Base-by-base conservation (phyloP, 345 rosid species). In the Sapria himalayana region DNA sequence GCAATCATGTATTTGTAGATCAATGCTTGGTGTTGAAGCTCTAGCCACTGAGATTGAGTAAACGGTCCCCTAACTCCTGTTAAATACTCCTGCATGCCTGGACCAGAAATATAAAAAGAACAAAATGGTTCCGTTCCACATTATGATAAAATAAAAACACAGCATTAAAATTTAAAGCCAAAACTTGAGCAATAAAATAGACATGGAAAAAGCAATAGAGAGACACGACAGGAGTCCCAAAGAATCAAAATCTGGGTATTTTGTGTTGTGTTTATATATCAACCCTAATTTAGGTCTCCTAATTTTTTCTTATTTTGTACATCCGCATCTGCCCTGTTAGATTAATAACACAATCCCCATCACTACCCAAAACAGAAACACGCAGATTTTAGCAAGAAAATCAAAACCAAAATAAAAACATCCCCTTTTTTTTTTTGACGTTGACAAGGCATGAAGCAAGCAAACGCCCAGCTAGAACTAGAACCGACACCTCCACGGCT, bases 1-100 rank as follows among this genome's bases (percentile, higher is more conserved):
- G 89, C 72, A 45, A 68, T 65, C 22, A 86, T 66, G 60, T 76
- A 76, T 55, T 78, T 81, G 63, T 69, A 81, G 77, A 86, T 81
- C 77, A 81, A 61, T 8, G 94, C 92, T 59, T 86, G 97, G 50
- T 81, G 92, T 61, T 86, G 92, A 15, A 86, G 63, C 70, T 86
- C 97, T 61, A 72, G 72, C 94, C 94, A 81, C 54, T 86, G 97
- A 14, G 75, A 67, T 33, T 63, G 67, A 25, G 85, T 72, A 21
- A 72, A 76, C 19, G 76, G 68, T 9, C 79, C 78, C 59, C 70
- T 59, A 0, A 54, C 37, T 11, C 69, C 81, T 33, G 52, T 16
- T 24, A 61, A 46, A 24, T 43, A 39, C 39, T 72, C 74, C 45
- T 57, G 69, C 65, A 57, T 43, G 48, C 41, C 46, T 37, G 46